Conservation (phyloP, 768 basidiomycete genomes). For the Serendipita sp. region DNA sequence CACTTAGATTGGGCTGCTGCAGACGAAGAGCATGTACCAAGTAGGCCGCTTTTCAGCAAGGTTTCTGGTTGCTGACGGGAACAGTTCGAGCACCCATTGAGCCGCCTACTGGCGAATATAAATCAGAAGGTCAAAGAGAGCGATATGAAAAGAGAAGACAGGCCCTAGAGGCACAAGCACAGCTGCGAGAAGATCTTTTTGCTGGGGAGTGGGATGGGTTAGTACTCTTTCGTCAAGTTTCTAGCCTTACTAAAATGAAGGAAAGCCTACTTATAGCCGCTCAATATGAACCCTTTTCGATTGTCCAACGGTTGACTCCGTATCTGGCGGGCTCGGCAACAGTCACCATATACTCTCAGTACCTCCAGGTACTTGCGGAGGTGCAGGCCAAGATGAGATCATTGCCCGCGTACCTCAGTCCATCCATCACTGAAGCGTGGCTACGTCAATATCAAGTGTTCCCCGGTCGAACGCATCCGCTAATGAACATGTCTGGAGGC, state of each 20-base stretch:
- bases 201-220: conserved; percentile 80
- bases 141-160: conserved; percentile 64
- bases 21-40: conserved; percentile 55
- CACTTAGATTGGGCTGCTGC: conserved; percentile 86
- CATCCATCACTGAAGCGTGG: conserved; percentile 74
- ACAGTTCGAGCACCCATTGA: conserved; percentile 47
- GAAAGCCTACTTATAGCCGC: conserved; percentile 61
- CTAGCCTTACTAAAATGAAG: neutral
- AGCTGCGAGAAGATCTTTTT: conserved; percentile 65
- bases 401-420: conserved; percentile 51
- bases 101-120: conserved; percentile 37
- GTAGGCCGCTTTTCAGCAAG: conserved; percentile 23
- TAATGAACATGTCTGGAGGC: conserved; percentile 77
- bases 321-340: conserved; percentile 59
- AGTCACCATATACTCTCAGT: neutral
- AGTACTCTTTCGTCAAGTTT: conserved; percentile 15
- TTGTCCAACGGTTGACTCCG: conserved; percentile 54
- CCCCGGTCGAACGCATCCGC: conserved; percentile 92
- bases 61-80: neutral
- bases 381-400: conserved; percentile 55
- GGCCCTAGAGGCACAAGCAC: conserved; percentile 42
- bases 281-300: conserved; percentile 70
- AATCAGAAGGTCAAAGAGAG: conserved; percentile 54
- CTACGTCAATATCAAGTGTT: conserved; percentile 82
- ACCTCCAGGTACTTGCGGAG: conserved; percentile 50